Evolutionary conservation across 768 basidiomycete species (phyloP).

Genomic region (Russula sp.): DNA sequence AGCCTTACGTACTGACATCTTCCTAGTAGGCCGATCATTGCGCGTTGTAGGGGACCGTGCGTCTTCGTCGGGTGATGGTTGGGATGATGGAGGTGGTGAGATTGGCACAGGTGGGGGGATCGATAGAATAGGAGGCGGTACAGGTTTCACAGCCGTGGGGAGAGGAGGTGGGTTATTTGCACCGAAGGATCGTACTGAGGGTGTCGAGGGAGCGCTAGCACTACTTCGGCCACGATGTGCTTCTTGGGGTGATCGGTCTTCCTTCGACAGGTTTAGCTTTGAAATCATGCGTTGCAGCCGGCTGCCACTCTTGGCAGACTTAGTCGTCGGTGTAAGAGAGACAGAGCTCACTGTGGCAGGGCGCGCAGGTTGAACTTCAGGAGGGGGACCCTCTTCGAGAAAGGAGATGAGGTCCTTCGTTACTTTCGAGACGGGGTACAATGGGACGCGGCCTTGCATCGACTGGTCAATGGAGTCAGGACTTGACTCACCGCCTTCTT

Average conservation of each 20-base stretch:
- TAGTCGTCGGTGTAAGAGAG: conserved; percentile 22
- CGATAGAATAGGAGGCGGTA: conserved; percentile 14
- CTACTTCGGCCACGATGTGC: conserved; percentile 27
- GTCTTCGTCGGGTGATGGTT: conserved; percentile 17
- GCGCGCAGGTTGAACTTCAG: conserved; percentile 27
- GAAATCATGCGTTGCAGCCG: conserved; percentile 81
- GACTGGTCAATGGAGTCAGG: conserved; percentile 6
- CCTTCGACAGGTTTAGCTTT: conserved; percentile 42
- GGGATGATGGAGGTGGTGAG: conserved; percentile 19
- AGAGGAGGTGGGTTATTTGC: not conserved
- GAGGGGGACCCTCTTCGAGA: conserved; percentile 50
- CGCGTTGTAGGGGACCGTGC: not conserved
- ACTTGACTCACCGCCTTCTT: conserved; percentile 42
- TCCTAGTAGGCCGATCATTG: conserved; percentile 24
- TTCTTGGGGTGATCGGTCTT: conserved; percentile 30
- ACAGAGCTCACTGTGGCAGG: conserved; percentile 9
- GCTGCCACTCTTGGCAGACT: conserved; percentile 35
- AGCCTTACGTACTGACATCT: conserved; percentile 28
- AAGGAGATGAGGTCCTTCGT: conserved; percentile 50
- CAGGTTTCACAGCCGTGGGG: conserved; percentile 14
- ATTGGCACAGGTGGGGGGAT: conserved; percentile 3
- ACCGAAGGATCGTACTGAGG: not conserved
- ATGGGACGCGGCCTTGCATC: conserved; percentile 8
- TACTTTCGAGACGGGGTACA: conserved; percentile 33
- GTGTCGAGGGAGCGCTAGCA: conserved; percentile 24